phyloP scores from a whole-genome alignment of 441 rosid genomes.

The Brassica hybrid region DNA sequence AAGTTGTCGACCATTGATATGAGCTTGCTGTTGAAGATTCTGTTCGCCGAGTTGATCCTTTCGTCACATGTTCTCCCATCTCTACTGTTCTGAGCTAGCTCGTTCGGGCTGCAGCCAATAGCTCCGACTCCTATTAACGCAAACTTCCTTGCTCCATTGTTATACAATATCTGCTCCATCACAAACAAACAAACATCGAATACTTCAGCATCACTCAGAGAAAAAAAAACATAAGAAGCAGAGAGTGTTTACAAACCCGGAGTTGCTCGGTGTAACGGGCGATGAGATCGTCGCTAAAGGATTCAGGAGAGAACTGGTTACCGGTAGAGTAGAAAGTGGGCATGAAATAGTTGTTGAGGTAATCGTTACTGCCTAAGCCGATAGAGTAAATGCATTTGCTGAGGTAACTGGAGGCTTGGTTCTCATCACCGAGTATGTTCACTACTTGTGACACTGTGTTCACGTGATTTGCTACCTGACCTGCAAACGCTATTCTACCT shows the following conservation, averaged over 20 bases:
- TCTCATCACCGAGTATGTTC: slow-evolving; percentile 59
- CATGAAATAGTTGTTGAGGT: slow-evolving; percentile 92
- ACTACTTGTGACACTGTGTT: slow-evolving; percentile 64
- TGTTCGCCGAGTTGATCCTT: slow-evolving; percentile 66
- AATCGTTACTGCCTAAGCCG: slow-evolving; percentile 89
- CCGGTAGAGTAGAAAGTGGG: slow-evolving; percentile 63
- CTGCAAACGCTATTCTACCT: slow-evolving; percentile 65
- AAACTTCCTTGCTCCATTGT: slow-evolving; percentile 77
- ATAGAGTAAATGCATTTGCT: slow-evolving; percentile 74
- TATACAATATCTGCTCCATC: slow-evolving; percentile 54
- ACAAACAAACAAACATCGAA: slow-evolving; percentile 2
- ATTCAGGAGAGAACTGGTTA: slow-evolving; percentile 59
- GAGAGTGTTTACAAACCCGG: slow-evolving; percentile 44
- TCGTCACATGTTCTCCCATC: slow-evolving; percentile 74
- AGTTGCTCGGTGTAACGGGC: slow-evolving; percentile 64
- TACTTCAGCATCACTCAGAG: not conserved
- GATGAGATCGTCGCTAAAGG: slow-evolving; percentile 60
- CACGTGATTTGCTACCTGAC: slow-evolving; percentile 74
- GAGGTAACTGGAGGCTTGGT: slow-evolving; percentile 58
- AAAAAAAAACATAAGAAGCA: not conserved
- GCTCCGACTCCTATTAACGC: slow-evolving; percentile 70
- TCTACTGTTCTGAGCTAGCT: slow-evolving; percentile 69
- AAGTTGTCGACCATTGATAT: slow-evolving; percentile 61
- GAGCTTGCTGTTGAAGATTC: slow-evolving; percentile 74
- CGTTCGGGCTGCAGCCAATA: slow-evolving; percentile 79